Evolutionary conservation across 2,329 filamentous ascomycete genomes (phyloP), one percentile per base, ranked within the genome.

Genomic region (Emergomyces orientalis): DNA sequence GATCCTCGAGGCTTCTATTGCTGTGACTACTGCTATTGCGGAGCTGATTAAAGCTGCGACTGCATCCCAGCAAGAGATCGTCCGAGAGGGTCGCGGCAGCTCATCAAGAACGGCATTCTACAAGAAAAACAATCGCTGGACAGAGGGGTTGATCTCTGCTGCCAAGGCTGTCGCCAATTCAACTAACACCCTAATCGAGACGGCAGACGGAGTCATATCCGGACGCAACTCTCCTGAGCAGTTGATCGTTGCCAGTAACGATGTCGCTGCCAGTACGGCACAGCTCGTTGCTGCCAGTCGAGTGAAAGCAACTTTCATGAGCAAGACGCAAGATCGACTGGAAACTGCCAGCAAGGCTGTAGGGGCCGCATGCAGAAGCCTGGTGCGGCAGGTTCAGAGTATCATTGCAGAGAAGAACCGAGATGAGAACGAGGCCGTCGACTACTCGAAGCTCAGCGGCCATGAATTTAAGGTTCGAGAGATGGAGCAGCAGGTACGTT

Each of bases 91-190:
- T 8, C 88, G 90, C 25, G 94, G 94, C 43, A 89, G 88, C 32
- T 90, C 90, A 60, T 95, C 91, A 54, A 85, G 88, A 63, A 95
- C 92, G 1, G 91, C 92, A 30, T 99, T 99, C 77, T 99, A 99
- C 86, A 97, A 97, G 84, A 97, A 97, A 82, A 97, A 99, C 84
- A 99, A 97, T 79, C 86, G 94, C 60, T 99, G 94, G 94, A 99
- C 94, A 0, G 94, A 99, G 73, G 94, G 94, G 57, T 86, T 99
- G 65, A 97, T 99, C 73, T 96, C 91, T 45, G 94, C 94, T 0
- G 93, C 94, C 67, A 99, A 99, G 79, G 94, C 94, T 0, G 94
- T 99, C 22, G 94, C 94, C 2, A 84, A 84, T 1, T 95, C 91
- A 19, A 99, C 94, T 13, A 97, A 97, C 78, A 94, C 88, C 51